Percentiles rank a stretch among this genome's conserved stretches.
Evolutionary conservation across 495 filamentous ascomycete species (phyloP).

Genomic region (Hypoxylon intermedium): DNA sequence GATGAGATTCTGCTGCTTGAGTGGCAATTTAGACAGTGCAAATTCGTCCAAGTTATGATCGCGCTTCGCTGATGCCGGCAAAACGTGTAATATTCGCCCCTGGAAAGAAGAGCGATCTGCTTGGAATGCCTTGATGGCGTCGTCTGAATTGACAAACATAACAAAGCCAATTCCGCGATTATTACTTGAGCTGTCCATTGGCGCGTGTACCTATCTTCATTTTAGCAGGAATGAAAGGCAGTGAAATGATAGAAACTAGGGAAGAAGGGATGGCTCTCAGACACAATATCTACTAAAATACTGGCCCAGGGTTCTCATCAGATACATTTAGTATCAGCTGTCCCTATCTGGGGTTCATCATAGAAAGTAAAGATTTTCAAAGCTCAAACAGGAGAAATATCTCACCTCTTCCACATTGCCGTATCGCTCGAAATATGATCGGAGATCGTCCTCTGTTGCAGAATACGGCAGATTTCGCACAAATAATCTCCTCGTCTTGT

Average conservation of each 20-base stretch:
- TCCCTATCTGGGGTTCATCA: conserved; percentile 99
- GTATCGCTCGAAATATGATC: conserved; percentile 69
- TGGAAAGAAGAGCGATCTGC: conserved; percentile 84
- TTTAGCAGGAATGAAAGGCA: conserved; percentile 41
- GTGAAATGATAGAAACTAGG: conserved; percentile 30
- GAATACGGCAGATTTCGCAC: conserved; percentile 87
- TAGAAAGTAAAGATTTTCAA: conserved; percentile 45
- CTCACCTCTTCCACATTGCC: conserved; percentile 89
- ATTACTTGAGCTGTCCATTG: conserved; percentile 36
- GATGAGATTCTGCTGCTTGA: conserved; percentile 92
- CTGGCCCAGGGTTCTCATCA: conserved; percentile 65
- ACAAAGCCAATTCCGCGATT: conserved; percentile 71
- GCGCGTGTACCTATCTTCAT: conserved; percentile 44
- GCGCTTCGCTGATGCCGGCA: conserved; percentile 80
- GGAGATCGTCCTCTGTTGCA: conserved; percentile 77
- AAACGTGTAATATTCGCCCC: conserved; percentile 86
- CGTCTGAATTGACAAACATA: conserved; percentile 70
- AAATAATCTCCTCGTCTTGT: conserved; percentile 75
- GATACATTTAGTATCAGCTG: conserved; percentile 79
- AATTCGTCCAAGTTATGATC: conserved; percentile 85
- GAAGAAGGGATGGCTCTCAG: conserved; percentile 49
- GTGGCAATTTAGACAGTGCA: conserved; percentile 81
- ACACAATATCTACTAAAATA: conserved; percentile 71
- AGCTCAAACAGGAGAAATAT: conserved; percentile 7
- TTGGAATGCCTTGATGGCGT: conserved; percentile 78